Conservation (phyloP, 1,284 basidiomycete species). For the Phenoliferia sp. region DNA sequence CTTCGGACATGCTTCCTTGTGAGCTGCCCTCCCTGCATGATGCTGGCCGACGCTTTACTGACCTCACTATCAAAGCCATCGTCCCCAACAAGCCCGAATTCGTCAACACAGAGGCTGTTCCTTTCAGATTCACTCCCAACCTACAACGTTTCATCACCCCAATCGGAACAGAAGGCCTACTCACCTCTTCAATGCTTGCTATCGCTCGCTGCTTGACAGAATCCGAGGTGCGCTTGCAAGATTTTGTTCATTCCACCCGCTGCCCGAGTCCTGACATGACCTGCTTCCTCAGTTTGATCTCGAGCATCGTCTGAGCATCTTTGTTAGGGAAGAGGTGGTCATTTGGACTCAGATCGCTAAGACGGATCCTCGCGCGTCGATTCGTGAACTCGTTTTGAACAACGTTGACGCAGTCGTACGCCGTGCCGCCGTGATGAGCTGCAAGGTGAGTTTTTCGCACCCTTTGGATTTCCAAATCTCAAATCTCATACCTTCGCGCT, state of each 20-base stretch:
- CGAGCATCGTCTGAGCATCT: conserved; percentile 81
- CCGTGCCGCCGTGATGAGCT: conserved; percentile 76
- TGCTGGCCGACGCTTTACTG: neutral
- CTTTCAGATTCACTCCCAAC: conserved; percentile 96
- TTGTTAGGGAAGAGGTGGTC: conserved; percentile 87
- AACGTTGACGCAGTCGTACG: conserved; percentile 80
- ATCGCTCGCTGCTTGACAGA: conserved; percentile 85
- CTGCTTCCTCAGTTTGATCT: conserved; percentile 65
- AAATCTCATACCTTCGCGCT: too few species aligned
- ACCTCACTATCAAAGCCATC: conserved; percentile 45
- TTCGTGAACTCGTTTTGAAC: conserved; percentile 63
- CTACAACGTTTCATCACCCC: conserved; percentile 91
- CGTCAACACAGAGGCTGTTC: conserved; percentile 67
- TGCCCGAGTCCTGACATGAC: neutral
- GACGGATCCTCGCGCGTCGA: conserved; percentile 47
- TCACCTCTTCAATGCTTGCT: conserved; percentile 82
- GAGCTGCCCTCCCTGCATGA: conserved; percentile 33
- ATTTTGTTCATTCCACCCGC: neutral
- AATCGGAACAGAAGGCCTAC: conserved; percentile 81
- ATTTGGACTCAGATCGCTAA: conserved; percentile 53
- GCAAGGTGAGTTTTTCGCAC: conserved; percentile 61
- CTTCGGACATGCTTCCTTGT: conserved; percentile 86
- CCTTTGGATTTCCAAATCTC: conserved; percentile 1
- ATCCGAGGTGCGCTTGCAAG: conserved; percentile 65
- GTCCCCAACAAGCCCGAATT: conserved; percentile 37